Conservation (phyloP, 805 yeast genomes). For the Ogataea paraovalis region DNA sequence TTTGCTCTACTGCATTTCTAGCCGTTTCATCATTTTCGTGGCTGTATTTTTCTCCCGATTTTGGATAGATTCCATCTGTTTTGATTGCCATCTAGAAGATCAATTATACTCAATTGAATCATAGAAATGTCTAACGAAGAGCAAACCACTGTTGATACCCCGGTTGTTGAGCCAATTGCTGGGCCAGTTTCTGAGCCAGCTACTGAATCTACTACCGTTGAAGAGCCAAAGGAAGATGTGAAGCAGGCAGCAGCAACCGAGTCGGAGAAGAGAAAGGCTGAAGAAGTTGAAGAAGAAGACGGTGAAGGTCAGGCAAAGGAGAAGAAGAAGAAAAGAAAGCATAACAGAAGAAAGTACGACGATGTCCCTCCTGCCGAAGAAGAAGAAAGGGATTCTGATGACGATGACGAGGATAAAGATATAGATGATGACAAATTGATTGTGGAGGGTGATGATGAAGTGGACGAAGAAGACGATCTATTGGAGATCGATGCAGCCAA, state of each 20-base stretch:
- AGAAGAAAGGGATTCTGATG: conserved; percentile 33
- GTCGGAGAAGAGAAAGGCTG: conserved; percentile 23
- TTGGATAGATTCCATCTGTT: no score
- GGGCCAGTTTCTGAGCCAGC: no score
- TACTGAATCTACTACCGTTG: neutral
- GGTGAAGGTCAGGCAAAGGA: conserved; percentile 7
- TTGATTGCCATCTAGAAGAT: no score
- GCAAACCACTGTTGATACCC: neutral
- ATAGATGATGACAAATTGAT: conserved; percentile 50
- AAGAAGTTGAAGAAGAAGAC: conserved; percentile 39
- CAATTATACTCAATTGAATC: no score
- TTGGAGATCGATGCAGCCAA: conserved; percentile 77
- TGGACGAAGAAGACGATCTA: conserved; percentile 65
- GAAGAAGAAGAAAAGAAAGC: conserved; percentile 24
- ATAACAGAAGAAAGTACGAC: conserved; percentile 20
- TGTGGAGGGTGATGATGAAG: conserved; percentile 47
- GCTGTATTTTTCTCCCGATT: neutral
- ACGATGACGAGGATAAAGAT: conserved; percentile 34
- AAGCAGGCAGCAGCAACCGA: conserved; percentile 34
- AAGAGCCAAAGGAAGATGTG: conserved; percentile 1
- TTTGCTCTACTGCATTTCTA: no score
- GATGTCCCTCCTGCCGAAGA: conserved; percentile 20
- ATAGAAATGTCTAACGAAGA: neutral
- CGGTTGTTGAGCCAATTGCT: neutral
- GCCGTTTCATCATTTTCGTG: no score